Evolutionary conservation across 2,329 filamentous ascomycete genomes (phyloP).

Genomic region (Colletotrichum sp.): DNA sequence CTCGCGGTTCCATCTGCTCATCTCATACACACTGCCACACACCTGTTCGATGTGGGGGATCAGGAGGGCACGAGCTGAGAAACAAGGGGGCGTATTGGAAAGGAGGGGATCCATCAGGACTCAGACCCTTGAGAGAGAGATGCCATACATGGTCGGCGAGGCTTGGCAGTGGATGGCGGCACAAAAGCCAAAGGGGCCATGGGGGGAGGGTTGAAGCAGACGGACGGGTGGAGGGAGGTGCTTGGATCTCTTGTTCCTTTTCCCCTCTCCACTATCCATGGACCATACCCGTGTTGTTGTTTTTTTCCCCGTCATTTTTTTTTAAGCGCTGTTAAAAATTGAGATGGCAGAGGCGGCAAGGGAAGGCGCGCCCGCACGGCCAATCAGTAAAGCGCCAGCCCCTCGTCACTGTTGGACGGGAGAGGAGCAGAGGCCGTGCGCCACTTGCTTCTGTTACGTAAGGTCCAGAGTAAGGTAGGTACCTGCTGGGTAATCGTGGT

Average conservation of each 20-base stretch:
- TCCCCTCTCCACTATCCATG: not conserved
- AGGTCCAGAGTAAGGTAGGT: not conserved
- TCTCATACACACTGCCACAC: not conserved
- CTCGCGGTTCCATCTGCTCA: not conserved
- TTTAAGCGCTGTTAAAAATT: conserved; percentile 9
- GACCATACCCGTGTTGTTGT: not conserved
- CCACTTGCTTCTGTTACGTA: not conserved
- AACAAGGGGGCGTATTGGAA: not conserved
- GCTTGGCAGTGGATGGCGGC: not conserved
- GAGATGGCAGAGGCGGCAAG: conserved; percentile 17
- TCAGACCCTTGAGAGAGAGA: not conserved
- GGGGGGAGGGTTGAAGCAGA: not conserved
- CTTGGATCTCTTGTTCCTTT: not conserved
- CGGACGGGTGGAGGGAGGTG: not conserved
- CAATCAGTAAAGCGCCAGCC: conserved; percentile 1
- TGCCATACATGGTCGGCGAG: not conserved
- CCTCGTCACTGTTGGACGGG: not conserved
- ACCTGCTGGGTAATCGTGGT: not conserved
- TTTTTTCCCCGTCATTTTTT: not conserved
- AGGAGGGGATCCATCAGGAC: not conserved
- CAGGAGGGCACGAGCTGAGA: not conserved
- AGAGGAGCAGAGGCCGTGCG: not conserved
- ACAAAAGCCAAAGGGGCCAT: not conserved
- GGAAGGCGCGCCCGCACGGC: not conserved
- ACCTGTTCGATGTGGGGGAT: not conserved